Percentiles rank a stretch among this genome's conserved stretches.
phyloP scores from a whole-genome alignment of 257 asterid species.

The Misopates orontium region DNA sequence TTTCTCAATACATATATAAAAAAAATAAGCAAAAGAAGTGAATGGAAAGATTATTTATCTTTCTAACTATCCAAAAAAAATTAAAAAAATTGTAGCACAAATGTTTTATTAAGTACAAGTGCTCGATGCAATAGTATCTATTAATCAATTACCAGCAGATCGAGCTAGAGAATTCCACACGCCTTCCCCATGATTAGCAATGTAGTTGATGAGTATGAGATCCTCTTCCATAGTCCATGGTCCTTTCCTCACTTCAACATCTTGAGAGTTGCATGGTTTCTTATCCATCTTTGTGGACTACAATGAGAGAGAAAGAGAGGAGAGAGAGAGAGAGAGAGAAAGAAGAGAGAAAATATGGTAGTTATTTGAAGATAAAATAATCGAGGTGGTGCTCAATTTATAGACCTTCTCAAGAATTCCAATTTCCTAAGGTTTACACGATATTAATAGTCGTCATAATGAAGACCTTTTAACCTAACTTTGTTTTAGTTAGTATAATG shows the following conservation, averaged over 20 bases:
- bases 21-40: not conserved
- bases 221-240: slow-evolving; percentile 99
- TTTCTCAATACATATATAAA: not conserved
- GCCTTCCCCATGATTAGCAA: slow-evolving; percentile 97
- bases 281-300: slow-evolving; percentile 50
- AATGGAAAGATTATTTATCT: not conserved
- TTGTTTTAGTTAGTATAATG: slow-evolving; percentile 33
- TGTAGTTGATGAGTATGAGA: slow-evolving; percentile 86
- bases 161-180: slow-evolving; percentile 97
- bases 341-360: slow-evolving; percentile 9
- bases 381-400: slow-evolving; percentile 60
- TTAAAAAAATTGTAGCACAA: not conserved
- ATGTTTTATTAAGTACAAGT: too few species aligned
- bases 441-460: slow-evolving; percentile 34
- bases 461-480: slow-evolving; percentile 61
- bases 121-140: not conserved
- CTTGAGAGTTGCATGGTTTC: slow-evolving; percentile 71
- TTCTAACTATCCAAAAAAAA: not conserved
- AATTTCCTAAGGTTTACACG: slow-evolving; percentile 8
- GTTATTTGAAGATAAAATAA: slow-evolving; percentile 44
- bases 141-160: slow-evolving; percentile 63
- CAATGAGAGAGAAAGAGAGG: slow-evolving; percentile 9
- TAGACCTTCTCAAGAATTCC: slow-evolving; percentile 41
- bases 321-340: slow-evolving; percentile 2
- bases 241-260: slow-evolving; percentile 92